Percentiles rank a stretch among this genome's conserved stretches.
These are phyloP conservation scores for Aquilaria malaccensis DNA, from an alignment of 345 rosid species.

Conservation along the genomic window DNA sequence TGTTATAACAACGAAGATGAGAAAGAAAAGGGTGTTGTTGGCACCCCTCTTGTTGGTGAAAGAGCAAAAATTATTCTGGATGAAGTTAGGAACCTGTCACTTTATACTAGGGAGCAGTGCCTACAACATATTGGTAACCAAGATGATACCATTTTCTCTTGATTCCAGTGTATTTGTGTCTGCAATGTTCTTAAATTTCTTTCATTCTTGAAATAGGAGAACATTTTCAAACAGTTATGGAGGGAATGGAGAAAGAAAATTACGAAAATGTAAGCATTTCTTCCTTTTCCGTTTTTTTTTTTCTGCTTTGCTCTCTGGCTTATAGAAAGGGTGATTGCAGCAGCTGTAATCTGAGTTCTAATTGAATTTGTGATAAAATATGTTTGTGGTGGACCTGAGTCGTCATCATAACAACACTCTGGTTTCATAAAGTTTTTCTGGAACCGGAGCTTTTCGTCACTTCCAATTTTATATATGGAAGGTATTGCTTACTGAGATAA, in stretches of 20 bases:
- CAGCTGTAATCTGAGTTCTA: no score
- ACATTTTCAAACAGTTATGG: constrained; percentile 65
- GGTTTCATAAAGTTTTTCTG: no score
- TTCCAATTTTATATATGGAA: no score
- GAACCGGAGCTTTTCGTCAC: no score
- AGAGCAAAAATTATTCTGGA: constrained; percentile 84
- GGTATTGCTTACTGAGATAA: no score
- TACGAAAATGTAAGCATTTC: constrained; percentile 36
- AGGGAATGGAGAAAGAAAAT: constrained; percentile 56
- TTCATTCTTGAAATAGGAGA: constrained; percentile 42
- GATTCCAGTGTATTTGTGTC: constrained; percentile 5
- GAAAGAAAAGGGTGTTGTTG: constrained; percentile 68
- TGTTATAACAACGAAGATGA: constrained; percentile 47
- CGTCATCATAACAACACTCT: no score
- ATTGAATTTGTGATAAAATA: no score
- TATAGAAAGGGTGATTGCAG: neutral
- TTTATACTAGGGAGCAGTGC: constrained; percentile 71
- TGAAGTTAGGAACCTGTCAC: constrained; percentile 63
- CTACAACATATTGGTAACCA: constrained; percentile 68
- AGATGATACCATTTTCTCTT: constrained; percentile 4
- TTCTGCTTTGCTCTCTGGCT: constrained; percentile 12
- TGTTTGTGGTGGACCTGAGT: no score
- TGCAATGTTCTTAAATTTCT: constrained; percentile 13
- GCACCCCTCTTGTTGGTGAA: constrained; percentile 77
- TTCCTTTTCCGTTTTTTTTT: constrained; percentile 17